Percentiles rank a stretch among this genome's conserved stretches.
Evolutionary conservation across 2,329 filamentous ascomycete genomes (phyloP).

Genomic region (Verticillium klebahnii): DNA sequence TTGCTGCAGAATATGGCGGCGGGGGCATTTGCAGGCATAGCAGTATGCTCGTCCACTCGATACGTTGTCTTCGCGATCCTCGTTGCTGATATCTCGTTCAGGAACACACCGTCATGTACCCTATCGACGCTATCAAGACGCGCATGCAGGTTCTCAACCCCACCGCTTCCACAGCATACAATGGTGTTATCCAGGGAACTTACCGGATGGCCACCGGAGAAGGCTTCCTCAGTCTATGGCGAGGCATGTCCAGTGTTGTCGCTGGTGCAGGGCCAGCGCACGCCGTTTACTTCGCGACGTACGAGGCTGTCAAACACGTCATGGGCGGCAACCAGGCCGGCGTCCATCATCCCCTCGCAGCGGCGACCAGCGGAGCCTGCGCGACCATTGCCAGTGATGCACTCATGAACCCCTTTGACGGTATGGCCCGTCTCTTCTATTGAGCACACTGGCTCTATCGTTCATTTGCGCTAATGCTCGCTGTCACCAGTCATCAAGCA

Average conservation of each 20-base stretch:
- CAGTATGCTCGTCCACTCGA: slow-evolving; percentile 51
- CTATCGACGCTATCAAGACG: slow-evolving; percentile 97
- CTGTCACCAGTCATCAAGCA: slow-evolving; percentile 82
- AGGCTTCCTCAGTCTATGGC: slow-evolving; percentile 88
- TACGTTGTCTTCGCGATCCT: neutral
- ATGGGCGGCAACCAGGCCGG: slow-evolving; percentile 89
- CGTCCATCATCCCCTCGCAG: slow-evolving; percentile 87
- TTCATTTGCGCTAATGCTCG: neutral
- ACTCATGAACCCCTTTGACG: slow-evolving; percentile 98
- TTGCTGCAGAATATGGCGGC: slow-evolving; percentile 92
- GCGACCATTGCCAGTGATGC: slow-evolving; percentile 97
- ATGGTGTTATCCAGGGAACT: slow-evolving; percentile 85
- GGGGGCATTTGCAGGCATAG: slow-evolving; percentile 94
- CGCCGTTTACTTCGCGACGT: slow-evolving; percentile 97
- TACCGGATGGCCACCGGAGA: slow-evolving; percentile 88
- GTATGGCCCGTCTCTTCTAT: slow-evolving; percentile 43
- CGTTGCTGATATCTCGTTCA: slow-evolving; percentile 31
- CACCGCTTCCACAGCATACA: slow-evolving; percentile 74
- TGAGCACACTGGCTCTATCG: neutral
- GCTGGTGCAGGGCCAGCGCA: slow-evolving; percentile 94
- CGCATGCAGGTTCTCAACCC: slow-evolving; percentile 97
- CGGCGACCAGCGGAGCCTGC: slow-evolving; percentile 91
- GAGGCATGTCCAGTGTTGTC: slow-evolving; percentile 93
- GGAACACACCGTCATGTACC: slow-evolving; percentile 99
- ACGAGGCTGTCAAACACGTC: slow-evolving; percentile 93